Percentiles rank a stretch among this genome's conserved stretches.
These are phyloP conservation scores for Rhipidocladum racemiflorum DNA, from an alignment of 176 grass and related monocot genomes.

Conservation along the genomic window DNA sequence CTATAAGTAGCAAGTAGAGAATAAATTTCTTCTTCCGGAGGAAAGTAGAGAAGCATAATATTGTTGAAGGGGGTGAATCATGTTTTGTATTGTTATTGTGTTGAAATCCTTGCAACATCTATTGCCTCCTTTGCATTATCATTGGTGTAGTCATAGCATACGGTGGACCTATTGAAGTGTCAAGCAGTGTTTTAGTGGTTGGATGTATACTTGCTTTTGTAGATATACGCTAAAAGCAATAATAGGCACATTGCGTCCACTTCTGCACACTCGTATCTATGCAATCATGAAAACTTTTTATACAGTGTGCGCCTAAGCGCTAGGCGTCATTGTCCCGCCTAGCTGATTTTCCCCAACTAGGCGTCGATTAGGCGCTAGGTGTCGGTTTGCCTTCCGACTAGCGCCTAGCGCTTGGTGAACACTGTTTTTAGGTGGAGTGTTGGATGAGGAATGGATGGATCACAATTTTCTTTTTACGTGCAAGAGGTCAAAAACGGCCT, in stretches of 20 bases:
- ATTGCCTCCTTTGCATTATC: not conserved
- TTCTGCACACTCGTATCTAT: not conserved
- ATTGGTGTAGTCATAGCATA: not conserved
- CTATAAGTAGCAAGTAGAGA: not conserved
- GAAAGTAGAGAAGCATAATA: not conserved
- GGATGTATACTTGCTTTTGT: not conserved
- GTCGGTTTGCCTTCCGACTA: no score
- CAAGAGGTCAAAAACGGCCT: no score
- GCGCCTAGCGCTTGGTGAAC: no score
- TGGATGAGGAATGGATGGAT: not conserved
- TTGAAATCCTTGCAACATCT: not conserved
- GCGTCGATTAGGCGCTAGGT: no score
- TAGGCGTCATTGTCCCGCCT: no score
- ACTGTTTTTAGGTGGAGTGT: not conserved
- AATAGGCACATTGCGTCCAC: not conserved
- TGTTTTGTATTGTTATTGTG: not conserved
- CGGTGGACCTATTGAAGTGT: not conserved
- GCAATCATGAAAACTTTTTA: not conserved
- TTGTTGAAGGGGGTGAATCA: not conserved
- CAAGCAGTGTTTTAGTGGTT: not conserved
- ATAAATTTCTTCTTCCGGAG: not conserved
- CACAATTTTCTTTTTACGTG: no score
- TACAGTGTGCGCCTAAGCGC: no score
- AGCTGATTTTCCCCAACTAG: no score
- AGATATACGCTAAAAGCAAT: not conserved